Percentiles rank a stretch among this genome's conserved stretches.
Evolutionary conservation across 139 green algal genomes (phyloP).

Genomic region (Volvox reticuliferus): DNA sequence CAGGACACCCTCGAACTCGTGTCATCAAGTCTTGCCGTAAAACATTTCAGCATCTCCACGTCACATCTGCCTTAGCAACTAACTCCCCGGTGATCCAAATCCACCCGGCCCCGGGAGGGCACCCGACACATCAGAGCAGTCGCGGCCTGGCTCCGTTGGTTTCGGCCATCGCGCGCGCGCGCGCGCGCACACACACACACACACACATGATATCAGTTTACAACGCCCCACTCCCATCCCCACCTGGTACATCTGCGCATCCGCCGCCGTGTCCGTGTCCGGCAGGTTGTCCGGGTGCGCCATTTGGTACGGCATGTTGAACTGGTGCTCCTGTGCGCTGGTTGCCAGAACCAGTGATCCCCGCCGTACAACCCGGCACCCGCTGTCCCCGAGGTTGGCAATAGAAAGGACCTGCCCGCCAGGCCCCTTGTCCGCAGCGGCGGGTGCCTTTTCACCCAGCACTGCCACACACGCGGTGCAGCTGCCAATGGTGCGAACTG

Average conservation of each 20-base stretch:
- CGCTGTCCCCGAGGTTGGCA: conserved; percentile 86
- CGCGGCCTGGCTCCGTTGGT: too few relatives aligned
- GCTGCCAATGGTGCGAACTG: conserved; percentile 55
- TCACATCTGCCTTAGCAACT: too few relatives aligned
- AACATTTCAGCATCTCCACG: too few relatives aligned
- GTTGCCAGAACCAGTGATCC: conserved; percentile 73
- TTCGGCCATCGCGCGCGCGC: too few relatives aligned
- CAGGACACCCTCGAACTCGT: too few relatives aligned
- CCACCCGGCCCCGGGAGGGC: too few relatives aligned
- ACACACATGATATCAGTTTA: too few relatives aligned
- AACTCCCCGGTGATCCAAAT: too few relatives aligned
- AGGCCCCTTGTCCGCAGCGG: not conserved
- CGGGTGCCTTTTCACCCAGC: conserved; percentile 32
- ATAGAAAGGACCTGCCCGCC: conserved; percentile 49
- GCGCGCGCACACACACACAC: too few relatives aligned
- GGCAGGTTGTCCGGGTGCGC: conserved; percentile 56
- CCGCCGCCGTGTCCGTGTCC: conserved; percentile 60
- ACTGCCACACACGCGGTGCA: conserved; percentile 64
- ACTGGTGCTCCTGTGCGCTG: conserved; percentile 89
- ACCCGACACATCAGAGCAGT: too few relatives aligned
- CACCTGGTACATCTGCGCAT: conserved; percentile 66
- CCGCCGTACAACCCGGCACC: conserved; percentile 76
- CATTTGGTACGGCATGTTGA: conserved; percentile 96
- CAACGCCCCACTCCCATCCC: not conserved
- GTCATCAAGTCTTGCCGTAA: too few relatives aligned